Evolutionary conservation across 1,284 basidiomycete species (phyloP).

Genomic region (Austroboletus niveus): DNA sequence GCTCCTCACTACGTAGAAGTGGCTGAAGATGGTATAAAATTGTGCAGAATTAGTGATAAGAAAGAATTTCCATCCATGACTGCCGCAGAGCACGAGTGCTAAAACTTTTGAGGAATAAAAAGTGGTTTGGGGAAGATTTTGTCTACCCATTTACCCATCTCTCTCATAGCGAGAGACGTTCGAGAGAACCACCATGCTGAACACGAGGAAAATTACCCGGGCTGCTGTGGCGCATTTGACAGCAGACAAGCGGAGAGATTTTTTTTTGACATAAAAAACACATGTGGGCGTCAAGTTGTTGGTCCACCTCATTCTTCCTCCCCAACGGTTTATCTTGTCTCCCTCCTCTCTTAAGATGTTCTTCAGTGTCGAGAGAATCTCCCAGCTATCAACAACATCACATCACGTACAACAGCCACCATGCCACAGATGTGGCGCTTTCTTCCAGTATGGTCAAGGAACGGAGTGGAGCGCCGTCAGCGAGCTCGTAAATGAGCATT

Average conservation of each 20-base stretch:
- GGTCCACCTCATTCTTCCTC: slow-evolving; percentile 2
- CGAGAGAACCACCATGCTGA: slow-evolving; percentile 17
- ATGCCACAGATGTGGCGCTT: slow-evolving; percentile 25
- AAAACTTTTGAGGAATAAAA: too few species aligned
- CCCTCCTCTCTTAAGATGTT: slow-evolving; percentile 12
- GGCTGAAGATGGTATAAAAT: too few species aligned
- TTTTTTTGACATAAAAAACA: slow-evolving; percentile 24
- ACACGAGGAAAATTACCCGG: slow-evolving; percentile 25
- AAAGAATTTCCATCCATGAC: too few species aligned
- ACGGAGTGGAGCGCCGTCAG: slow-evolving; percentile 24
- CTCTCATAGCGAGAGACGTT: slow-evolving; percentile 19
- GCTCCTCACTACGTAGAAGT: too few species aligned
- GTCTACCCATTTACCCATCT: slow-evolving; percentile 13
- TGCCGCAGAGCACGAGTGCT: too few species aligned
- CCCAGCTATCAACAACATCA: slow-evolving; percentile 3
- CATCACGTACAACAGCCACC: slow-evolving; percentile 16
- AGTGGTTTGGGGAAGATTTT: too few species aligned
- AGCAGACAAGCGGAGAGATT: slow-evolving; percentile 30
- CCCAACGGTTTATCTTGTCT: slow-evolving; percentile 12
- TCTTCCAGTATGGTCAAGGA: slow-evolving; percentile 29
- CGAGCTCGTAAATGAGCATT: slow-evolving; percentile 30
- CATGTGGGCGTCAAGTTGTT: slow-evolving; percentile 4
- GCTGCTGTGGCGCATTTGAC: slow-evolving; percentile 28
- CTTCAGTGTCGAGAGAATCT: slow-evolving; percentile 14
- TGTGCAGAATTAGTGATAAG: too few species aligned